Evolutionary conservation across 2,329 filamentous ascomycete species (phyloP).

Genomic region (Coniochaeta ligniaria): DNA sequence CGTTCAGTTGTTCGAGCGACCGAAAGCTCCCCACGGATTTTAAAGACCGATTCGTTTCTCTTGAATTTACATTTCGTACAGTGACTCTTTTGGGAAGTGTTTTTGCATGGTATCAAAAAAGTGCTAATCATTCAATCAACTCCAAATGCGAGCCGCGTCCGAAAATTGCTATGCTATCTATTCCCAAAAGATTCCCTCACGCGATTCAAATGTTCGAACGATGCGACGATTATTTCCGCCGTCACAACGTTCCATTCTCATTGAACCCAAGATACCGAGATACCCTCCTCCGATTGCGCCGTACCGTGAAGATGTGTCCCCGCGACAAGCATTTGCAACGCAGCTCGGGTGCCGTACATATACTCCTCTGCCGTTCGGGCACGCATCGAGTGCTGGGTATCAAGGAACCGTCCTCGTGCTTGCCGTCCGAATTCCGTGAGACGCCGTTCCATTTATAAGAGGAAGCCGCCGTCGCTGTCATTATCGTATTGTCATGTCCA

Average conservation of each 20-base stretch:
- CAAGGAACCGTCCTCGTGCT: not conserved
- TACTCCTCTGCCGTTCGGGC: not conserved
- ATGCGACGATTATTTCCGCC: not conserved
- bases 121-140: not conserved
- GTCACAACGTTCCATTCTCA: not conserved
- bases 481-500: constrained; percentile 6
- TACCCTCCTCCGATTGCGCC: not conserved
- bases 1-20: not conserved
- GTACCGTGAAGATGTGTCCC: constrained; percentile 2
- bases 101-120: not conserved
- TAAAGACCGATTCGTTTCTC: not conserved
- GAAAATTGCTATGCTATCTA: not conserved
- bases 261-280: not conserved
- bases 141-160: not conserved
- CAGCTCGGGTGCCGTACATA: not conserved
- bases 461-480: constrained; percentile 4
- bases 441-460: constrained; percentile 5
- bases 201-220: not conserved
- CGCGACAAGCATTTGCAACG: not conserved
- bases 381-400: constrained; percentile 1
- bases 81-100: not conserved
- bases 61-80: not conserved
- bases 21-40: not conserved
- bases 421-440: not conserved
- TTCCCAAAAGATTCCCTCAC: not conserved